Evolutionary conservation across 176 grass and related monocot genomes (phyloP), one percentile per base, ranked within the genome.

Genomic region (Cymbopogon citratus): DNA sequence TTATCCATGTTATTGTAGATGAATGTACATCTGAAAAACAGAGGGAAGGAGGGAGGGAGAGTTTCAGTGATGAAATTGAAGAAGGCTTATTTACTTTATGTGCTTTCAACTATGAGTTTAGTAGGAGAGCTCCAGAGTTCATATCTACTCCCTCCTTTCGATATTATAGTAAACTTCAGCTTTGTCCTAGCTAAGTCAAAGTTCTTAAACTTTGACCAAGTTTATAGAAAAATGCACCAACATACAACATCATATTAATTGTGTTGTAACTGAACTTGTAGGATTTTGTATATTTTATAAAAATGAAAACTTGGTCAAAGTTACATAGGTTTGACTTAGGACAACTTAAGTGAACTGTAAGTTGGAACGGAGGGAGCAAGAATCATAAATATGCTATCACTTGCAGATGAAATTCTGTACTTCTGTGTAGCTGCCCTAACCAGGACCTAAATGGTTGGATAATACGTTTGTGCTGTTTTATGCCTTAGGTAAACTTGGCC

Each of bases 401-500:
- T 70, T 52, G 18, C 18, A 84, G 33, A 79, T 75, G 39, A 75
- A 24, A 41, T 70, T 34, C 49, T 63, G 61, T 29, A 29, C 61
- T 27, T 24, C n/a, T 68, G 9, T 29, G 29, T 81, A 85, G 25
- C 29, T 72, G 34, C 62, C 76, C 62, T 65, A 36, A 82, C 5
- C 14, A 65, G 21, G 44, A 35, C 52, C 49, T 70, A 27, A 63
- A 52, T 63, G 69, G 18, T 39, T 11, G 34, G 21, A 62, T 62
- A 62, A 62, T 81, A 25, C 7, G 13, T 35, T 83, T 86, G 12
- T 71, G 66, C 71, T 73, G n/a, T 84, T 87, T 88, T 75, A 63
- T 88, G 80, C 54, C 67, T 86, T 61, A 83, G 87, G 87, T 18
- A 66, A 86, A 84, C 97, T 99, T 63, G 62, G 81, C 64, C 85